Conservation (phyloP, 1,284 basidiomycete species). For the Cerrena zonata region DNA sequence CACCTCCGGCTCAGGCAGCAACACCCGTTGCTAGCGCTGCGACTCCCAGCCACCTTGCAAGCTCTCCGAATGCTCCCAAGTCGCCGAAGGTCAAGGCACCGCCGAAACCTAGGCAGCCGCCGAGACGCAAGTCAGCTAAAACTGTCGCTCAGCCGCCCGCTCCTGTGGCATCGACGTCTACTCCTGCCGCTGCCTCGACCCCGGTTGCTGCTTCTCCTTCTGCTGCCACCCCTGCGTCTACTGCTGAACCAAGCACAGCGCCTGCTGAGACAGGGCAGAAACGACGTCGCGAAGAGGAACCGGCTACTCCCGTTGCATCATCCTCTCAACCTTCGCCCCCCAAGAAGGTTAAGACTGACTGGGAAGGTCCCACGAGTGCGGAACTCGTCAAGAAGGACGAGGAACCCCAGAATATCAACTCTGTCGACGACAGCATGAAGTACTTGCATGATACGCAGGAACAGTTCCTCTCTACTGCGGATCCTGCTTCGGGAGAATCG, state of each 20-base stretch:
- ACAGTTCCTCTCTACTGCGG: slow-evolving; percentile 46
- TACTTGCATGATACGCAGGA: slow-evolving; percentile 63
- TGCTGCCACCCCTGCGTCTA: slow-evolving; percentile 28
- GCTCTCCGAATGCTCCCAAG: slow-evolving; percentile 38
- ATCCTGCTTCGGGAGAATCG: slow-evolving; percentile 36
- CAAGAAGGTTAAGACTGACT: slow-evolving; percentile 65
- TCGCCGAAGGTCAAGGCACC: slow-evolving; percentile 34
- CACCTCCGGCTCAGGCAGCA: slow-evolving; percentile 35
- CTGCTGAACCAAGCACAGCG: slow-evolving; percentile 26
- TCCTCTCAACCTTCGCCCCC: slow-evolving; percentile 54
- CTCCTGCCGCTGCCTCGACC: slow-evolving; percentile 28
- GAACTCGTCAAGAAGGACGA: slow-evolving; percentile 48
- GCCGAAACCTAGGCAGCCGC: slow-evolving; percentile 33
- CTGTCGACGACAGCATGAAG: slow-evolving; percentile 55
- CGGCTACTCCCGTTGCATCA: slow-evolving; percentile 28
- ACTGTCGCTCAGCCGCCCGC: slow-evolving; percentile 12
- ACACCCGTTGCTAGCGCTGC: slow-evolving; percentile 50
- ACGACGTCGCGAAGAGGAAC: slow-evolving; percentile 51
- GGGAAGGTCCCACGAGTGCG: slow-evolving; percentile 55
- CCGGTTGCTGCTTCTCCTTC: slow-evolving; percentile 20
- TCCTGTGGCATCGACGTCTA: slow-evolving; percentile 9
- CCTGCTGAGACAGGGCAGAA: slow-evolving; percentile 37
- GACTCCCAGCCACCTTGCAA: slow-evolving; percentile 44
- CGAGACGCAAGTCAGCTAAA: slow-evolving; percentile 32
- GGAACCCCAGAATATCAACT: slow-evolving; percentile 53